These are phyloP conservation scores for Fusarium pseudograminearum DNA, from an alignment of 2,329 filamentous ascomycete species.

Conservation along the genomic window DNA sequence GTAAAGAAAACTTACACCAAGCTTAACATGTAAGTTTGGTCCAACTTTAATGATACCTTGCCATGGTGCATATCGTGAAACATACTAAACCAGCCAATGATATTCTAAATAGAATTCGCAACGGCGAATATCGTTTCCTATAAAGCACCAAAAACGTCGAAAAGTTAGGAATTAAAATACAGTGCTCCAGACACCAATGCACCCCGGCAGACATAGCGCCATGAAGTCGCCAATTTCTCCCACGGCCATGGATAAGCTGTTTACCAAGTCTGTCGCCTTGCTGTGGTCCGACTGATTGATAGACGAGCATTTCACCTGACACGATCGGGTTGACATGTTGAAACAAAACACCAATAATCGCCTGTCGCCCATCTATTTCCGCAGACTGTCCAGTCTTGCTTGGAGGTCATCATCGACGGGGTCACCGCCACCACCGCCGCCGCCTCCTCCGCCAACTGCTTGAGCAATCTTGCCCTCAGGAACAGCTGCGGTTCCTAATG, in stretches of 20 bases:
- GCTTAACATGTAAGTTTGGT: background rate
- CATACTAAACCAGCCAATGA: background rate
- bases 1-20: background rate
- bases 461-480: conserved; percentile 86
- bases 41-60: background rate
- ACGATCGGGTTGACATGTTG: background rate
- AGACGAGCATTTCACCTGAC: background rate
- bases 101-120: conserved; percentile 1
- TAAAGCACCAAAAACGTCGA: conserved; percentile 33
- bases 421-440: conserved; percentile 63
- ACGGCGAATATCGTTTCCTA: conserved; percentile 27
- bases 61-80: background rate
- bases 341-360: conserved; percentile 1
- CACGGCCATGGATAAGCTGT: background rate
- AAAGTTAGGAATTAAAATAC: conserved; percentile 37
- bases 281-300: background rate
- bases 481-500: conserved; percentile 78
- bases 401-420: conserved; percentile 92
- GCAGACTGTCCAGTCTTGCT: conserved; percentile 89
- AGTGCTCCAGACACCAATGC: conserved; percentile 45
- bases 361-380: conserved; percentile 58
- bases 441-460: conserved; percentile 77
- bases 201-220: conserved; percentile 42
- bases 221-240: conserved; percentile 9
- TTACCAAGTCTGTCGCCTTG: conserved; percentile 1